Percentiles rank a stretch among this genome's conserved stretches.
These are phyloP conservation scores for Corymbia calophylla DNA, from an alignment of 441 rosid species.

Conservation along the genomic window DNA sequence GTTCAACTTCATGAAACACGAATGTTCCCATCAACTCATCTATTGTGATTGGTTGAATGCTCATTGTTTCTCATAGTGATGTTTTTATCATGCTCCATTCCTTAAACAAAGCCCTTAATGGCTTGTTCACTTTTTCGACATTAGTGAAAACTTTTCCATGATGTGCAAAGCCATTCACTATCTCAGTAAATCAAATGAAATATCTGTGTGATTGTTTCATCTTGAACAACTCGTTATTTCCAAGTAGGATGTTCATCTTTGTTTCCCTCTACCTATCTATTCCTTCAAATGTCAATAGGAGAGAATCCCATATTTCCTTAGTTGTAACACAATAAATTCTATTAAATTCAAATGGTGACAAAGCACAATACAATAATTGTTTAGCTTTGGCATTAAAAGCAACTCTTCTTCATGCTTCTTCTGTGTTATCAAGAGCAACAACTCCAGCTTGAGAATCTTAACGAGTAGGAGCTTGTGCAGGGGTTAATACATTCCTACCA, in stretches of 20 bases:
- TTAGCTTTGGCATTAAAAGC: no score
- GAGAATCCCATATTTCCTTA: background rate
- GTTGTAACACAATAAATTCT: background rate
- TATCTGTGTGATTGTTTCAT: no score
- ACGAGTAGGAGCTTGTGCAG: background rate
- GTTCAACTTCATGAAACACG: background rate
- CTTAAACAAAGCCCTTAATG: background rate
- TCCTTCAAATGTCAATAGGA: background rate
- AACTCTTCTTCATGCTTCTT: background rate
- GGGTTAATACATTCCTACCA: background rate
- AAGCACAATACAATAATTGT: background rate
- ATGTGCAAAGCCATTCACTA: background rate
- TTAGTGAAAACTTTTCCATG: background rate
- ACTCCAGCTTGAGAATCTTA: background rate
- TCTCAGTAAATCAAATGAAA: accelerated
- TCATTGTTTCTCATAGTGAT: background rate
- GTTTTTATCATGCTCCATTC: background rate
- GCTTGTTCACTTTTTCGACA: background rate
- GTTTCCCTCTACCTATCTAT: background rate
- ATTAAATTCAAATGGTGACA: background rate
- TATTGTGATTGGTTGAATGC: background rate
- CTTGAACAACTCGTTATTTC: no score
- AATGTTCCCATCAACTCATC: background rate
- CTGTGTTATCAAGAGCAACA: accelerated
- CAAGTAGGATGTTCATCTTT: background rate